Base-by-base conservation (phyloP, 2,329 filamentous ascomycete genomes). In the Talaromyces islandicus region DNA sequence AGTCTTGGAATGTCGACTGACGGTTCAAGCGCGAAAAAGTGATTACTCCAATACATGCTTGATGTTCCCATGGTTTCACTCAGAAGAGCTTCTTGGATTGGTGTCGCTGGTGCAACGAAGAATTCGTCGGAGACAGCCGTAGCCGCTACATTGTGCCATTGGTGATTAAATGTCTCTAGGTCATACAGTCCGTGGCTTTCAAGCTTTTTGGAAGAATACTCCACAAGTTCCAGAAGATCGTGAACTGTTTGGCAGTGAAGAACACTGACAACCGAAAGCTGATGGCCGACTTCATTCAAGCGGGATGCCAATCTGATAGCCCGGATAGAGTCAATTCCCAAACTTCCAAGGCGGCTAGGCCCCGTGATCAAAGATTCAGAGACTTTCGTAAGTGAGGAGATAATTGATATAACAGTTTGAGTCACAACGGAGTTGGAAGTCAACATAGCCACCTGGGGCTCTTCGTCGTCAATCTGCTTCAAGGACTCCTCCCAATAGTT, bases 31-130 rank as follows among this genome's bases (percentile, higher is more conserved):
- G 66, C 64, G 56, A 77, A 75, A 32, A 76, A 68, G 14, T 72
- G 71, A 54, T 76, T 73, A 30, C 72, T 73, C 75, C 75, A 77
- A 62, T 78, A 77, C 52, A 73, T 68, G 25, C 70, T 66, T 4
- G 69, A 66, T 19, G 69, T 72, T 6, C 71, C 64, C 70, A 77
- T 72, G 1, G 73, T 76, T 66, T 78, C 75, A 32, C 71, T 71
- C 7, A 77, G 64, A 24, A 77, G 64, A 29, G 73, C 72, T 55
- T 77, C 75, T 58, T 77, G 75, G 14, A 77, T 65, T 1, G 73
- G 69, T 6, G 73, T 73, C 11, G 72, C 65, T 1, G 69, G 70
- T 9, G 72, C 54, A 17, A 71, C 62, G 41, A 64, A 52, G 43
- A 68, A 66, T 2, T 63, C 63, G 4, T 66, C 64, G 6, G 43